phyloP scores from a whole-genome alignment of 2,329 filamentous ascomycete species.

The Cyphellophora europaea region DNA sequence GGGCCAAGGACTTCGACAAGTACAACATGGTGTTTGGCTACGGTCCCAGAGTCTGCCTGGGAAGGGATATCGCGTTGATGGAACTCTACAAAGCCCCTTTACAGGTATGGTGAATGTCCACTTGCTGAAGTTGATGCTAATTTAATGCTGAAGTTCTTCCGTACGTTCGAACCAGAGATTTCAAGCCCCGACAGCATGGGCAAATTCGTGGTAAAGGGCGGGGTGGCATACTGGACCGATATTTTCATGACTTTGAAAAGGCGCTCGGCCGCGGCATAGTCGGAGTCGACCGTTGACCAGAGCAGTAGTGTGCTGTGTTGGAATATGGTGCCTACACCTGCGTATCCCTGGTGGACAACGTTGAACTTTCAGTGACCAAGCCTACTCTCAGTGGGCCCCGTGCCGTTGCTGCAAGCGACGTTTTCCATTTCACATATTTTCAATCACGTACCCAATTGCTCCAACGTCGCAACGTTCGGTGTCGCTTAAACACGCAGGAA shows the following conservation, averaged over 20 bases:
- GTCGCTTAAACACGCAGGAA: no score
- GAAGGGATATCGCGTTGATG: constrained; percentile 27
- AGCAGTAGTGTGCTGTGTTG: not conserved
- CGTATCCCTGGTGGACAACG: no score
- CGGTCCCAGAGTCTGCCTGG: constrained; percentile 21
- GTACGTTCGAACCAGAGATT: not conserved
- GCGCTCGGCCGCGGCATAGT: not conserved
- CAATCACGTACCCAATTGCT: no score
- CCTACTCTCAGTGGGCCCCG: no score
- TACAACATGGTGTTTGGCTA: constrained; percentile 34
- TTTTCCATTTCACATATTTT: no score
- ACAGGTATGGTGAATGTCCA: not conserved
- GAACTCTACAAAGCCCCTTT: constrained; percentile 24
- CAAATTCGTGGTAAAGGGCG: constrained; percentile 2
- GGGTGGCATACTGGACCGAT: constrained; percentile 2
- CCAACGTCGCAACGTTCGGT: no score
- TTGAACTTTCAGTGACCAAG: no score
- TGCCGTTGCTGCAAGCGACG: no score
- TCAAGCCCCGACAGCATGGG: not conserved
- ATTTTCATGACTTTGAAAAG: not conserved
- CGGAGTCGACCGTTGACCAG: no score
- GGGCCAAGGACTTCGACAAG: constrained; percentile 34
- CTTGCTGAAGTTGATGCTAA: not conserved
- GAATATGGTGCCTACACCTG: no score
- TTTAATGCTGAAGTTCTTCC: not conserved